These are phyloP conservation scores for Arbutus unedo DNA, from an alignment of 148 eudicot species.

Conservation along the genomic window DNA sequence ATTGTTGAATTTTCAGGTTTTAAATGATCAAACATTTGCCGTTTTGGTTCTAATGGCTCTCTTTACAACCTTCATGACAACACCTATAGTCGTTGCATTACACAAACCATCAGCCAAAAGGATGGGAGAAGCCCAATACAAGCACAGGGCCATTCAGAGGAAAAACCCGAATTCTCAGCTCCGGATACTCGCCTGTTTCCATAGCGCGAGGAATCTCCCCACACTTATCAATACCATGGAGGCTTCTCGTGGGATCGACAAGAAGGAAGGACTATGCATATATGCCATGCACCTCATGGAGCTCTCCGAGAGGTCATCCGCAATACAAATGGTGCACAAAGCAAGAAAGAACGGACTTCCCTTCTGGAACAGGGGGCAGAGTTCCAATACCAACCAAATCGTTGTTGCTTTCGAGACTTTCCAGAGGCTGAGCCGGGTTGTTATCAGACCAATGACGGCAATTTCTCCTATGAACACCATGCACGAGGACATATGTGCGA, in stretches of 20 bases:
- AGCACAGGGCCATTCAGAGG: conserved; percentile 46
- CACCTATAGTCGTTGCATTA: conserved; percentile 60
- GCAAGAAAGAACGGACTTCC: conserved; percentile 62
- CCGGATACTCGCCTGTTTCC: conserved; percentile 61
- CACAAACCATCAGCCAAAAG: conserved; percentile 58
- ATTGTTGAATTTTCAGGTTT: conserved; percentile 33
- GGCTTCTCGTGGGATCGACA: conserved; percentile 54
- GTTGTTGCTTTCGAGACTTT: conserved; percentile 74
- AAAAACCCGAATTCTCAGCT: conserved; percentile 39
- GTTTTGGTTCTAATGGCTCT: conserved; percentile 70
- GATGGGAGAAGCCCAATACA: conserved; percentile 30
- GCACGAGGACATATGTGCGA: conserved; percentile 63
- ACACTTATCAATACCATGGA: conserved; percentile 58
- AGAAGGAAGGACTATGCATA: conserved; percentile 44
- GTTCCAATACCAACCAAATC: conserved; percentile 44
- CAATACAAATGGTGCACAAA: conserved; percentile 68
- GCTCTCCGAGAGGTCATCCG: conserved; percentile 70
- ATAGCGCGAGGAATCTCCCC: conserved; percentile 49
- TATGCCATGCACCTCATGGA: conserved; percentile 80
- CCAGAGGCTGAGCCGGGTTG: conserved; percentile 54
- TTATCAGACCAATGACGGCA: conserved; percentile 46
- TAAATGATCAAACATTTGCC: conserved; percentile 72
- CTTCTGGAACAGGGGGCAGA: conserved; percentile 53
- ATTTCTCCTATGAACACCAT: conserved; percentile 51
- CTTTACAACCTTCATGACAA: conserved; percentile 69